Percentiles rank a stretch among this genome's conserved stretches.
Evolutionary conservation across 768 basidiomycete genomes (phyloP).

Genomic region (Pholiota microspora): DNA sequence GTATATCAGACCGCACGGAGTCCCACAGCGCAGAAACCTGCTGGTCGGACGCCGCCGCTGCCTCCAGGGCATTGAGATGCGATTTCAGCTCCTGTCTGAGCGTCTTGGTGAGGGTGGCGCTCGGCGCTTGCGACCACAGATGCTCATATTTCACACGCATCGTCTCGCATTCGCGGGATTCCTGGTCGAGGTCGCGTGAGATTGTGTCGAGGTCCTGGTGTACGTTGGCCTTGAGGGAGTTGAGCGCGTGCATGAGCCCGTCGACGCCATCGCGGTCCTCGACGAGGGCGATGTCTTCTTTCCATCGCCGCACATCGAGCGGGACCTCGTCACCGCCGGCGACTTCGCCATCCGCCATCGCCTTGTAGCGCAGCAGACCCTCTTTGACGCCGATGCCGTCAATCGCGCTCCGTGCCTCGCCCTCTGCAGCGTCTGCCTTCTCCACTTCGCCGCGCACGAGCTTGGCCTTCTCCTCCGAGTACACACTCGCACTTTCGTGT

Average conservation of each 20-base stretch:
- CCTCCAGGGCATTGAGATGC: constrained; percentile 67
- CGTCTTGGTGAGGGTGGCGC: constrained; percentile 66
- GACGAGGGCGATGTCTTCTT: constrained; percentile 66
- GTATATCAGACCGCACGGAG: constrained; percentile 61
- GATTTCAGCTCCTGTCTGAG: constrained; percentile 79
- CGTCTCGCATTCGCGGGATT: constrained; percentile 85
- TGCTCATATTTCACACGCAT: constrained; percentile 87
- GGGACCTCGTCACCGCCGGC: constrained; percentile 67
- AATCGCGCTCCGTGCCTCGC: constrained; percentile 72
- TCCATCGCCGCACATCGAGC: constrained; percentile 68
- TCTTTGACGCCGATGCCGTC: constrained; percentile 81
- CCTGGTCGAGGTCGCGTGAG: constrained; percentile 70
- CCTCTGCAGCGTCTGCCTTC: constrained; percentile 80
- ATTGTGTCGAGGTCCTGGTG: constrained; percentile 59
- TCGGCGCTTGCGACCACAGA: constrained; percentile 84
- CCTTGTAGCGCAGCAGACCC: constrained; percentile 63
- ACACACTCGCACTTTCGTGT: constrained; percentile 93
- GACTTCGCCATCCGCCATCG: constrained; percentile 66
- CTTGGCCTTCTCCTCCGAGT: constrained; percentile 99
- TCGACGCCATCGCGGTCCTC: constrained; percentile 72
- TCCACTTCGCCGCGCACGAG: constrained; percentile 85
- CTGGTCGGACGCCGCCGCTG: constrained; percentile 75
- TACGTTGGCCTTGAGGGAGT: constrained; percentile 55
- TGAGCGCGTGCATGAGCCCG: constrained; percentile 56
- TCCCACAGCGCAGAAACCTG: constrained; percentile 78